Conservation (phyloP, 2,329 filamentous ascomycete genomes). For the Ascochyta lentis region DNA sequence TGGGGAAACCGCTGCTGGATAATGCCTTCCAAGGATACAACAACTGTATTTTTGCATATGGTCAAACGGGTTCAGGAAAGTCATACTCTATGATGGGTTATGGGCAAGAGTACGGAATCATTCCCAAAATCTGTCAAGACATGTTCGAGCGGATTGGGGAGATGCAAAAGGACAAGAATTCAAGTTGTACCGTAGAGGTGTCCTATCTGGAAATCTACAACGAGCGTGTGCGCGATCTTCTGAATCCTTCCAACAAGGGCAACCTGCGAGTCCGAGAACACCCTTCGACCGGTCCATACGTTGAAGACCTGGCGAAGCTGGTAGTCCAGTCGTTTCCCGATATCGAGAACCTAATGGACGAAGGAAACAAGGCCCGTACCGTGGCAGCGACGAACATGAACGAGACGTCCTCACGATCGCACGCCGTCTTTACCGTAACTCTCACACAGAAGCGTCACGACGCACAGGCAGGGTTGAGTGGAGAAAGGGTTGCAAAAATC, state of each 20-base stretch:
- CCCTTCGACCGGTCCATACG: constrained; percentile 95
- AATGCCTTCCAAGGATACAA: constrained; percentile 99
- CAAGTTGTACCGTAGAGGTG: constrained; percentile 93
- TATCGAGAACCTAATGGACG: constrained; percentile 98
- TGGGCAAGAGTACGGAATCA: constrained; percentile 92
- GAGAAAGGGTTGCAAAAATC: constrained; percentile 97
- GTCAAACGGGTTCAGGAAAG: constrained; percentile 97
- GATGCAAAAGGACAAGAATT: constrained; percentile 74
- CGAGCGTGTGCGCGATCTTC: constrained; percentile 90
- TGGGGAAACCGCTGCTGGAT: constrained; percentile 89
- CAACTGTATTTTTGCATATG: constrained; percentile 99
- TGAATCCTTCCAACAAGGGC: constrained; percentile 94
- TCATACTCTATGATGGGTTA: constrained; percentile 99
- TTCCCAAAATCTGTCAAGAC: constrained; percentile 94
- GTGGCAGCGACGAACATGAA: constrained; percentile 99
- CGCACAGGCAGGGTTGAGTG: constrained; percentile 91
- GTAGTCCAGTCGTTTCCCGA: constrained; percentile 92
- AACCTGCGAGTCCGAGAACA: constrained; percentile 98
- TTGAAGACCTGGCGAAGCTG: constrained; percentile 95
- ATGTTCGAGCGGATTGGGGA: constrained; percentile 89
- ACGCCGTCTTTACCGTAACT: constrained; percentile 96
- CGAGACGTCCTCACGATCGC: constrained; percentile 96
- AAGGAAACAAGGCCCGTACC: constrained; percentile 97
- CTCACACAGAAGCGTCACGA: constrained; percentile 94
- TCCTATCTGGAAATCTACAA: constrained; percentile 99